Percentiles rank a stretch among this genome's conserved stretches.
Evolutionary conservation across 495 filamentous ascomycete genomes (phyloP).

Genomic region (Aspergillus olivimuriae): DNA sequence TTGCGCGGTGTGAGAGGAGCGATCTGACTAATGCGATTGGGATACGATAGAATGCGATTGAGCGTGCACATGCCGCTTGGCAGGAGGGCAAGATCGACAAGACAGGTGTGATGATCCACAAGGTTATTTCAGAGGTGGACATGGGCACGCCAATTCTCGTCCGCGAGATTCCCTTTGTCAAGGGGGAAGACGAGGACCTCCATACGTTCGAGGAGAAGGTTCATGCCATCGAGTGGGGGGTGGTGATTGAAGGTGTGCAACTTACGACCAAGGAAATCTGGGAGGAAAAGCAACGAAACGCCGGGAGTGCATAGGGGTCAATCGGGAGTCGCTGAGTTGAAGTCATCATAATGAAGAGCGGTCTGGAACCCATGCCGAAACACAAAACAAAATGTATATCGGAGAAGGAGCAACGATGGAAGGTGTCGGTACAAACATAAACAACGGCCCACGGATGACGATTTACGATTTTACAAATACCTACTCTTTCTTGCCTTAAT

Average conservation of each 20-base stretch:
- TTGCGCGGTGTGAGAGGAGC: background rate
- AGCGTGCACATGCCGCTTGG: conserved; percentile 70
- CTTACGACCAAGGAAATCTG: conserved; percentile 46
- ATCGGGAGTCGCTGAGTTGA: background rate
- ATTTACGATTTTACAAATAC: too few relatives aligned
- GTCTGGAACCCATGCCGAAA: too few relatives aligned
- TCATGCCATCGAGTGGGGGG: conserved; percentile 61
- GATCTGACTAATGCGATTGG: conserved; percentile 5
- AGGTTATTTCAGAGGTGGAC: conserved; percentile 81
- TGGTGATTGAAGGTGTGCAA: conserved; percentile 62
- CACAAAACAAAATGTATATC: too few relatives aligned
- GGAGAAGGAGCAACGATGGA: too few relatives aligned
- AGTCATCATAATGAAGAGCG: background rate
- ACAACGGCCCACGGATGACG: too few relatives aligned
- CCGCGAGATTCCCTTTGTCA: conserved; percentile 60
- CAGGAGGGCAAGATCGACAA: conserved; percentile 62
- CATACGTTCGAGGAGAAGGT: conserved; percentile 63
- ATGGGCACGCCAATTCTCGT: conserved; percentile 69
- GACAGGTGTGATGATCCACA: conserved; percentile 92
- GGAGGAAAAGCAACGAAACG: conserved; percentile 26
- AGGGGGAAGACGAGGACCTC: conserved; percentile 55
- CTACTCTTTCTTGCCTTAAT: too few relatives aligned
- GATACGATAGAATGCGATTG: conserved; percentile 54
- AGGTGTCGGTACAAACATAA: too few relatives aligned
- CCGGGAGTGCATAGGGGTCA: conserved; percentile 16